Base-by-base conservation (phyloP, 768 basidiomycete species). In the Tulasnella sp. region DNA sequence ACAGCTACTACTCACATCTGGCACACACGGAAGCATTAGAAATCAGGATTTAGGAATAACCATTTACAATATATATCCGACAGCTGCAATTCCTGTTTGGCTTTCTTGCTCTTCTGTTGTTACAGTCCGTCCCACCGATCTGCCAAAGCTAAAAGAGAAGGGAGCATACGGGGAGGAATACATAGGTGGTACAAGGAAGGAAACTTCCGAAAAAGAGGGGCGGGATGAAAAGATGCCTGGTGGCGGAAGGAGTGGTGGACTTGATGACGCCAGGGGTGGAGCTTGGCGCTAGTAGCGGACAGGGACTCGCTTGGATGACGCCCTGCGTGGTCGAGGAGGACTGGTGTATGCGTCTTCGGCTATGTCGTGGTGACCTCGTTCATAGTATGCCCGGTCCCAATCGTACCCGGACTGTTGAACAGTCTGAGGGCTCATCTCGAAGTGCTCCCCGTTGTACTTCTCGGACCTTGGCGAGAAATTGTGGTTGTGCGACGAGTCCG, bases 361-460 rank as follows among this genome's bases (percentile, higher is more conserved):
- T 22, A 59, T 29, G 8, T 59, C 52, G 52, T 59, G 52, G 11
- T 59, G 52, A 9, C 22, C 34, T n/a, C 64, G 59, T 65, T 66
- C 62, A 32, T 64, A 37, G 32, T 72, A 47, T 35, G 37, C 71
- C 35, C 71, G 36, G 36, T 72, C 62, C 71, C 71, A 72, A 35
- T 72, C 71, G 39, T 72, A 72, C n/a, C 40, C 35, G 22, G 42
- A 32, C 36, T 32, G 42, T 8, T 14, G 14, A 9, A 14, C 59
- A 4, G 71, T 66, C 37, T 66, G 59, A 32, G 71, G 52, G 64
- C 64, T 41, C 71, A 72, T 72, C 37, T 72, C 71, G 62, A 72
- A 72, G 34, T 72, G 62, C 37, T 72, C 64, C 19, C 71, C 62
- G 16, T 66, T 22, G 12, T 72, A 63, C 37, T 72, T 72, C 62